Base-by-base conservation (phyloP, 1,284 basidiomycete genomes). In the Melampsora americana region DNA sequence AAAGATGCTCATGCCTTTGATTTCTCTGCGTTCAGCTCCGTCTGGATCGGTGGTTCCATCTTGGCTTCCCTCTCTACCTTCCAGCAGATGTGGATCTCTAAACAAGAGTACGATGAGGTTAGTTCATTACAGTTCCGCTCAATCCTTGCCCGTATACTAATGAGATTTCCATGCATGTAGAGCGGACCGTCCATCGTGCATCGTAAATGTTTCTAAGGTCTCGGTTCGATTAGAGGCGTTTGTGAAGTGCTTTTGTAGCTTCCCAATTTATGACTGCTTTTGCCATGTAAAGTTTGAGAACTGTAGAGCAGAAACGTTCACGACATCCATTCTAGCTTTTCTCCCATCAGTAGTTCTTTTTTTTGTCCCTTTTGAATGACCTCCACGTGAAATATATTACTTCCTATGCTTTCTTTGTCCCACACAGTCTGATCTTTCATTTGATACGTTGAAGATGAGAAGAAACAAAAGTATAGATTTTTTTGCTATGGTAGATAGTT, bases 21-120 rank as follows among this genome's bases (percentile, higher is more conserved):
- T 66, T 56, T 6, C 20, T 46, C 12, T 30, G n/a, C 42, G 9
- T 14, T 42, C 26, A 76, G 73, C 88, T 92, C 92, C 74, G 95
- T 96, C 85, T 98, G 95, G 95, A 98, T 98, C 83, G 95, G 95
- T 88, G 95, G 95, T 82, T 96, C 93, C 79, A 98, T 98, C 84
- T 87, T 97, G 79, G 93, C 93, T 50, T 96, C 94, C 77, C 89
- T 97, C 77, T 91, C 89, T 80, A 97, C 95, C 79, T 97, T 97
- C 93, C 94, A 96, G 87, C 86, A 87, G 83, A 85, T 85, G 84
- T 85, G 84, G 82, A 76, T 76, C 20, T 76, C 73, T n/a, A 76
- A 76, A 44, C 73, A 76, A 69, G 73, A 76, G 46, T 76, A 76
- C 30, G 73, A 76, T 69, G 73, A 76, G 66, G 73, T 76, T 23